phyloP scores from a whole-genome alignment of 1,284 basidiomycete genomes.

The Filobasidium uniguttulatum region DNA sequence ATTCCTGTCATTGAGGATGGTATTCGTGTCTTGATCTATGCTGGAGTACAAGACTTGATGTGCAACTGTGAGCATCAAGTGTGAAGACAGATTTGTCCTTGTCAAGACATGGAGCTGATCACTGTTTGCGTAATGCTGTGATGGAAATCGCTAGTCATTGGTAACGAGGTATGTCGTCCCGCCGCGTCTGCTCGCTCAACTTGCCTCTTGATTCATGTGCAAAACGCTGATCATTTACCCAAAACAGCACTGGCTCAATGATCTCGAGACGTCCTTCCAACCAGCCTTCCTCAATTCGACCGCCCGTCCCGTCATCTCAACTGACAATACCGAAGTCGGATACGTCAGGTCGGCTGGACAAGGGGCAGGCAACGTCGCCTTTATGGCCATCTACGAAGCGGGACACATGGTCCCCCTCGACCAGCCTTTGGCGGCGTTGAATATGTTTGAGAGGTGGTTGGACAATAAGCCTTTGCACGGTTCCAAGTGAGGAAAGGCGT shows the following conservation, averaged over 20 bases:
- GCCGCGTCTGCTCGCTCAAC: slow-evolving; percentile 20
- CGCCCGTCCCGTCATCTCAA: slow-evolving; percentile 44
- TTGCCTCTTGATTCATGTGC: neutral
- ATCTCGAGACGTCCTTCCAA: slow-evolving; percentile 44
- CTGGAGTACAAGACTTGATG: slow-evolving; percentile 74
- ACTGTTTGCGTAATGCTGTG: slow-evolving; percentile 37
- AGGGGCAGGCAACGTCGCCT: slow-evolving; percentile 61
- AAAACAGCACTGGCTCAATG: slow-evolving; percentile 30
- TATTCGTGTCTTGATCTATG: slow-evolving; percentile 64
- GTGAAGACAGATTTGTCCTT: neutral
- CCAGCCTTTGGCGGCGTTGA: slow-evolving; percentile 59
- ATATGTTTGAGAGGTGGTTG: slow-evolving; percentile 46
- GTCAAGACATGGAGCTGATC: neutral
- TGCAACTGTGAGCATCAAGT: slow-evolving; percentile 46
- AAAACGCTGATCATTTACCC: slow-evolving; percentile 14
- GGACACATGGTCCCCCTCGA: slow-evolving; percentile 74
- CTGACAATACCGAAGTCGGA: slow-evolving; percentile 29
- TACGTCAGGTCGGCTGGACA: slow-evolving; percentile 44
- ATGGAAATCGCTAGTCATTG: slow-evolving; percentile 8
- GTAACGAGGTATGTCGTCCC: slow-evolving; percentile 8
- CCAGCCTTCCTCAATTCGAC: slow-evolving; percentile 48
- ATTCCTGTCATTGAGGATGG: slow-evolving; percentile 61
- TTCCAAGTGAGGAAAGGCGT: no score
- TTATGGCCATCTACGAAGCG: slow-evolving; percentile 55
- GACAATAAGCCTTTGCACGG: slow-evolving; percentile 40